These are phyloP conservation scores for Telopea speciosissima DNA, from an alignment of 177 flowering plant species.

Conservation along the genomic window DNA sequence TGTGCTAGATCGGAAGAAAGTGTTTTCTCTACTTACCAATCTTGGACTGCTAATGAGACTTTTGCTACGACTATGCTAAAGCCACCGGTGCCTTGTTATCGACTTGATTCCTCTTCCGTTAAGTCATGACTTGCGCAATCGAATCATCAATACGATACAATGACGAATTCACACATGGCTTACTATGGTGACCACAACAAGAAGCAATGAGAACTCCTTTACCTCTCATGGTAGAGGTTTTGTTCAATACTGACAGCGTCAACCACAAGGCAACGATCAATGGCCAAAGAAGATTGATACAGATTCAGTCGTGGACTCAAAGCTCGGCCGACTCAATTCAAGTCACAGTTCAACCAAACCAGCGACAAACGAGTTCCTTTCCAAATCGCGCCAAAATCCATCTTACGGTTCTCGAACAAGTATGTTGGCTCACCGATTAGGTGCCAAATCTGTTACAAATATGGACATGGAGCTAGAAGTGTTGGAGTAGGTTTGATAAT, in stretches of 20 bases:
- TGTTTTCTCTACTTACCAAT: neutral
- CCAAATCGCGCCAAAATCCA: too few species aligned
- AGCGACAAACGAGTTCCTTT: too few species aligned
- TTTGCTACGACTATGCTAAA: conserved; percentile 1
- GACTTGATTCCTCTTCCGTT: neutral
- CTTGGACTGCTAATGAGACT: neutral
- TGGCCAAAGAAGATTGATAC: too few species aligned
- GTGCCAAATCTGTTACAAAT: conserved; percentile 3
- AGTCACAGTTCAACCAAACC: too few species aligned
- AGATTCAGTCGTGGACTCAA: too few species aligned
- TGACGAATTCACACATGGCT: neutral
- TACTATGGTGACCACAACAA: neutral
- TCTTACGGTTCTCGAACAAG: neutral
- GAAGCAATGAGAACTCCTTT: neutral
- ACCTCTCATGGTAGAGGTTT: neutral
- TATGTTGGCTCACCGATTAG: neutral
- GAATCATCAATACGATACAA: neutral
- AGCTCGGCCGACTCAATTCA: too few species aligned
- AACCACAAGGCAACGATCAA: neutral
- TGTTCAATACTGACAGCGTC: neutral
- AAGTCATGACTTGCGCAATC: neutral
- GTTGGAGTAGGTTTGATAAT: neutral
- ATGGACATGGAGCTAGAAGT: neutral
- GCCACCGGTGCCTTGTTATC: neutral
- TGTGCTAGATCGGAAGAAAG: neutral